These are phyloP conservation scores for Podila minutissima DNA, from an alignment of 192 early-diverging fungal species.

Conservation along the genomic window DNA sequence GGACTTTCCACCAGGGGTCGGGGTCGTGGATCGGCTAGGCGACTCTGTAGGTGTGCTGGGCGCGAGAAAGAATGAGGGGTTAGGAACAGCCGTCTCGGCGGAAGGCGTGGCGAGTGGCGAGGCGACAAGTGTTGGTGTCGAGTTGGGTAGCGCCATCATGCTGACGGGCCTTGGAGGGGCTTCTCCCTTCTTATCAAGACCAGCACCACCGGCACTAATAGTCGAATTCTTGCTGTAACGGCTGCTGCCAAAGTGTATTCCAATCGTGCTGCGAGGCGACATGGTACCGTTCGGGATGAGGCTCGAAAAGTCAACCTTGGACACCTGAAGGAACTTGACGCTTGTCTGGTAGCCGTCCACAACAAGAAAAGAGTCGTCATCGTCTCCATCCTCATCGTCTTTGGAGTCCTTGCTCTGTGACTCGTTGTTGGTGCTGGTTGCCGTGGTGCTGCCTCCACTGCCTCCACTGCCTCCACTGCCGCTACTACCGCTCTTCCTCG, in stretches of 20 bases:
- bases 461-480: constrained; percentile 35
- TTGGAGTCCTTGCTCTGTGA: neutral
- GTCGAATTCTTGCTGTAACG: constrained; percentile 28
- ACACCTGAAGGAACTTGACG: constrained; percentile 21
- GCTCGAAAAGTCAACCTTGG: constrained; percentile 38
- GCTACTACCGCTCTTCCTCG: constrained; percentile 26
- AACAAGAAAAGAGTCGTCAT: constrained; percentile 36
- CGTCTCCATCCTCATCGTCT: constrained; percentile 23
- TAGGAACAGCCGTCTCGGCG: neutral
- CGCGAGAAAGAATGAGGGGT: constrained; percentile 15
- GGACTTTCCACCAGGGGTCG: constrained; percentile 32
- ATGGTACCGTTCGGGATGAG: constrained; percentile 32
- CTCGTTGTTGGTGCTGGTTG: constrained; percentile 6
- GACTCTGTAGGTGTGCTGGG: constrained; percentile 5
- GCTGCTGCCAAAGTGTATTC: constrained; percentile 22
- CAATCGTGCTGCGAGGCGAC: constrained; percentile 35
- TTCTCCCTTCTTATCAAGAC: constrained; percentile 13
- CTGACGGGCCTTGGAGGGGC: constrained; percentile 21
- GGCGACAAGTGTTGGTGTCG: constrained; percentile 12
- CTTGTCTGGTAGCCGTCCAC: constrained; percentile 46
- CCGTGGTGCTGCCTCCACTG: constrained; percentile 28
- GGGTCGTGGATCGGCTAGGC: constrained; percentile 27
- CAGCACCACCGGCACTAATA: neutral
- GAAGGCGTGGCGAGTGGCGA: constrained; percentile 16
- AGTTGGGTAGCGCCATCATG: constrained; percentile 34